Evolutionary conservation across 2,329 filamentous ascomycete species (phyloP).

Genomic region (Neofusicoccum sp.): DNA sequence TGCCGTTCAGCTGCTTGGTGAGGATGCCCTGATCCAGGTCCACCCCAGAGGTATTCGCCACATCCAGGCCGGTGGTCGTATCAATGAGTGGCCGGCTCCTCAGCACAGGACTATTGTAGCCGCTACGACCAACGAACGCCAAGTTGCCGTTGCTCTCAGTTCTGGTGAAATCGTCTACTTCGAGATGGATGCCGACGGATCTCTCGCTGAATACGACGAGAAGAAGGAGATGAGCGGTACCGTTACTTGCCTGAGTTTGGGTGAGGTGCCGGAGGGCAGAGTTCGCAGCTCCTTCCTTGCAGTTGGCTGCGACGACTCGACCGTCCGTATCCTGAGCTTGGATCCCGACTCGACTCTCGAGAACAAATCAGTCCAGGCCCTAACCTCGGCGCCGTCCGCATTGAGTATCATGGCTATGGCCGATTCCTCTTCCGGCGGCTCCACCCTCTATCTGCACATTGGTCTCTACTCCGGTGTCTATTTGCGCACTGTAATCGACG

Average conservation of each 20-base stretch:
- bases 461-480: slow-evolving; percentile 95
- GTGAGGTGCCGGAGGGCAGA: slow-evolving; percentile 86
- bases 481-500: slow-evolving; percentile 88
- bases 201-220: slow-evolving; percentile 87
- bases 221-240: slow-evolving; percentile 94
- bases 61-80: slow-evolving; percentile 70
- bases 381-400: slow-evolving; percentile 85
- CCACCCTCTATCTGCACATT: slow-evolving; percentile 91
- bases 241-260: slow-evolving; percentile 90
- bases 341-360: slow-evolving; percentile 88
- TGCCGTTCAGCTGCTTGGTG: slow-evolving; percentile 89
- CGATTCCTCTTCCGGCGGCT: slow-evolving; percentile 85
- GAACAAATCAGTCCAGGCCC: slow-evolving; percentile 88
- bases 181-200: slow-evolving; percentile 90
- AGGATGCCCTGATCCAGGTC: slow-evolving; percentile 89
- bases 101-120: slow-evolving; percentile 94
- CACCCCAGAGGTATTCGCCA: slow-evolving; percentile 96
- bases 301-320: slow-evolving; percentile 95
- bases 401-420: slow-evolving; percentile 93
- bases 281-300: slow-evolving; percentile 88
- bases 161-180: slow-evolving; percentile 98
- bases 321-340: slow-evolving; percentile 86
- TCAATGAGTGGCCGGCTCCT: slow-evolving; percentile 92
- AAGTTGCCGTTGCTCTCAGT: slow-evolving; percentile 90
- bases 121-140: slow-evolving; percentile 86